Conservation (phyloP, 208 protist genomes). For the Angomonas desouzai region DNA sequence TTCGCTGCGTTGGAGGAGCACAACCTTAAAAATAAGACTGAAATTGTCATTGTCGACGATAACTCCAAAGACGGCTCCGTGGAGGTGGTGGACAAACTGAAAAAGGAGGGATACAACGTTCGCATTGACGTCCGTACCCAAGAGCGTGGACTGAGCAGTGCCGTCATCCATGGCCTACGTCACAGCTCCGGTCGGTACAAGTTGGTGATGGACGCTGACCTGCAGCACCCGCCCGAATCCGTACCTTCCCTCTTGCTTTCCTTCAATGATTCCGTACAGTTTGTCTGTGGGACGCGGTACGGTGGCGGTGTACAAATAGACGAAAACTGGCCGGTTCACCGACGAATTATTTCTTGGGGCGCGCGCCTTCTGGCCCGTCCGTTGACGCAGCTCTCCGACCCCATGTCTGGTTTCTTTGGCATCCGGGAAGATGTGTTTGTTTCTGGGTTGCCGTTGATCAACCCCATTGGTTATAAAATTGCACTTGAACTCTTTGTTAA, state of each 20-base stretch:
- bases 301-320: slow-evolving; percentile 67
- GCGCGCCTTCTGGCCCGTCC: slow-evolving; percentile 82
- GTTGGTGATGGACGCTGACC: slow-evolving; percentile 92
- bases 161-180: slow-evolving; percentile 82
- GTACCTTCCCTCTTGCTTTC: slow-evolving; percentile 68
- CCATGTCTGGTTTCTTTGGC: slow-evolving; percentile 93
- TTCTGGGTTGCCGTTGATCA: slow-evolving; percentile 39
- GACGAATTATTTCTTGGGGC: slow-evolving; percentile 85
- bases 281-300: slow-evolving; percentile 89
- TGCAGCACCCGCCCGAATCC: slow-evolving; percentile 89
- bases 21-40: slow-evolving; percentile 8
- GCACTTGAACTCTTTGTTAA: slow-evolving; percentile 91
- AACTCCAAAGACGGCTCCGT: slow-evolving; percentile 87
- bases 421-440: slow-evolving; percentile 62
- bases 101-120: slow-evolving; percentile 62
- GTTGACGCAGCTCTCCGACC: slow-evolving; percentile 84
- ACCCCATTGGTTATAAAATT: slow-evolving; percentile 93
- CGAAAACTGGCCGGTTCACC: slow-evolving; percentile 83
- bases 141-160: slow-evolving; percentile 85
- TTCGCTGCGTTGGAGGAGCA: slow-evolving; percentile 55
- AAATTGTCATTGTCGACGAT: slow-evolving; percentile 89
- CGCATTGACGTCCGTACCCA: slow-evolving; percentile 71
- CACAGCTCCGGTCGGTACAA: slow-evolving; percentile 41
- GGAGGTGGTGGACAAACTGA: slow-evolving; percentile 60
- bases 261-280: slow-evolving; percentile 62